Conservation (phyloP, 2,329 filamentous ascomycete genomes). For the Fonsecaea multimorphosa region DNA sequence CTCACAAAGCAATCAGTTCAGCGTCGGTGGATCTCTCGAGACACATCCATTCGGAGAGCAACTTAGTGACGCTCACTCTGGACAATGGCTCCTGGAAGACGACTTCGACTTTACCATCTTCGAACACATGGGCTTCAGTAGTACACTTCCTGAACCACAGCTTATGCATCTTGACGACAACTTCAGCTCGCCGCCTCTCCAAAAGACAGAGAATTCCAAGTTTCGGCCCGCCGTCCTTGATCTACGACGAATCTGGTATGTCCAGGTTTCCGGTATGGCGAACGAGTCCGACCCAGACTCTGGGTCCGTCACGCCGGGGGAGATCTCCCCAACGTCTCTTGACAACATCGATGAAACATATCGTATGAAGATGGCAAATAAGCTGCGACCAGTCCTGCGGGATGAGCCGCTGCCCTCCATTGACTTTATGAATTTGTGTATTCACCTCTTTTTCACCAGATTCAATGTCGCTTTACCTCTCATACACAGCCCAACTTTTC, state of each 20-base stretch:
- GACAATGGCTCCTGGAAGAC: conserved; percentile 26
- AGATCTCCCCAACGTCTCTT: not conserved
- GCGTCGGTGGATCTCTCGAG: not conserved
- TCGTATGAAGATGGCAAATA: conserved; percentile 10
- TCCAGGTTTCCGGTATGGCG: conserved; percentile 10
- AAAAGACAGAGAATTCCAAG: not conserved
- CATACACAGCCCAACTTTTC: conserved; percentile 31
- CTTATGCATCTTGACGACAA: not conserved
- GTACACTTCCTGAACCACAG: not conserved
- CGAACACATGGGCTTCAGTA: conserved; percentile 8
- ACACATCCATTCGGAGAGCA: not conserved
- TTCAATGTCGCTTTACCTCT: conserved; percentile 30
- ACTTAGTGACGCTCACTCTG: conserved; percentile 6
- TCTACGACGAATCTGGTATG: conserved; percentile 21
- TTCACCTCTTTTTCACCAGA: conserved; percentile 1
- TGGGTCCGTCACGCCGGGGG: conserved; percentile 11
- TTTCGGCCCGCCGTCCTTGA: conserved; percentile 16
- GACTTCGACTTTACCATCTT: conserved; percentile 28
- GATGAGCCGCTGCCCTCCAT: conserved; percentile 20
- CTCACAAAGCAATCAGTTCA: not conserved
- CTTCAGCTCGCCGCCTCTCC: not conserved
- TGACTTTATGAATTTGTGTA: conserved; percentile 17
- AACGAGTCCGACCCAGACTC: conserved; percentile 16
- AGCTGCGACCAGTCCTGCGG: conserved; percentile 6
- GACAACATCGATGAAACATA: conserved; percentile 27